Evolutionary conservation across 139 green algal genomes (phyloP).

Genomic region (Picochlorum costavermella): DNA sequence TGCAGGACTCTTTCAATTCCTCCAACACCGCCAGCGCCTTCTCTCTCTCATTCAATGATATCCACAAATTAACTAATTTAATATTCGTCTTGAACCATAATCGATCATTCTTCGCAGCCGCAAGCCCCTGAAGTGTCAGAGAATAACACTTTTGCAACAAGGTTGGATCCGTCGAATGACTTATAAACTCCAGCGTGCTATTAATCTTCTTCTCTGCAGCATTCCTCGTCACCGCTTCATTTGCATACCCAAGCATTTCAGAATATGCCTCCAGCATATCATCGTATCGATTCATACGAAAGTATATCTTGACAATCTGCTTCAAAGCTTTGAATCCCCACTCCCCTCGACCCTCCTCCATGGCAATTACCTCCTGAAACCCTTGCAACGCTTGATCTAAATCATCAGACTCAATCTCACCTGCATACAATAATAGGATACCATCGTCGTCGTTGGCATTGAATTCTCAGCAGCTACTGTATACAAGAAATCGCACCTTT

Average conservation of each 20-base stretch:
- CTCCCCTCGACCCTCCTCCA: slow-evolving; percentile 93
- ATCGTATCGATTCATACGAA: slow-evolving; percentile 44
- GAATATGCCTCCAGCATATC: slow-evolving; percentile 28
- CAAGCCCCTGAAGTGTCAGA: slow-evolving; percentile 77
- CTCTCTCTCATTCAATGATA: slow-evolving; percentile 64
- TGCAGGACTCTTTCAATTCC: slow-evolving; percentile 84
- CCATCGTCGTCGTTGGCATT: neutral
- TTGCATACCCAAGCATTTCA: slow-evolving; percentile 83
- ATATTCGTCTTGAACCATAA: slow-evolving; percentile 99
- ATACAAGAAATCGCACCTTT: slow-evolving; percentile 49
- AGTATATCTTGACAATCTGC: slow-evolving; percentile 95
- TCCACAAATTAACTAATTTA: slow-evolving; percentile 90
- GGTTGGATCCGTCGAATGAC: slow-evolving; percentile 54
- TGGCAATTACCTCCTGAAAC: slow-evolving; percentile 84
- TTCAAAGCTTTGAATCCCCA: slow-evolving; percentile 98
- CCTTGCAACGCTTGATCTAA: slow-evolving; percentile 67
- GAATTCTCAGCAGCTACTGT: too few species aligned
- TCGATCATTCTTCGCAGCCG: slow-evolving; percentile 87
- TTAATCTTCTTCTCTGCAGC: slow-evolving; percentile 99
- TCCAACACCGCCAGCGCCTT: slow-evolving; percentile 67
- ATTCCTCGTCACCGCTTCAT: slow-evolving; percentile 80
- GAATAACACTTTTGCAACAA: slow-evolving; percentile 93
- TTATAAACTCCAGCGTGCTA: slow-evolving; percentile 87
- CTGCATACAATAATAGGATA: slow-evolving; percentile 28
- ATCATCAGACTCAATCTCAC: slow-evolving; percentile 70